Conservation (phyloP, 192 early-diverging fungal genomes). For the Helicostylum pulchrum region DNA sequence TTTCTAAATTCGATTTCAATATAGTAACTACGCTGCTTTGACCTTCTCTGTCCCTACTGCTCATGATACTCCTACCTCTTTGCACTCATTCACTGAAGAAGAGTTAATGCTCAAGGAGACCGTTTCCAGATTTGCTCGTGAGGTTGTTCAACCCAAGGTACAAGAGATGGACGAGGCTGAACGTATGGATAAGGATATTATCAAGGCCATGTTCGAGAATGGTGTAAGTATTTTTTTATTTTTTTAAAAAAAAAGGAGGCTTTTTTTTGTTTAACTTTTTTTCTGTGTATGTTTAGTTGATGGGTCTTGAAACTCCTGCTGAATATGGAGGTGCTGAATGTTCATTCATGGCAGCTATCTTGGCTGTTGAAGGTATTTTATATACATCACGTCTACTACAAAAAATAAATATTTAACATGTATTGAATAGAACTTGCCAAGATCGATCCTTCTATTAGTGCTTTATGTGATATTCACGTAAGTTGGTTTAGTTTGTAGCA, state of each 20-base stretch:
- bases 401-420: background rate
- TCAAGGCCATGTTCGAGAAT: constrained; percentile 84
- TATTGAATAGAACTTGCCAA: constrained; percentile 72
- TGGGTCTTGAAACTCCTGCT: constrained; percentile 86
- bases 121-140: constrained; percentile 76
- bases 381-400: background rate
- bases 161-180: constrained; percentile 90
- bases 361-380: constrained; percentile 72
- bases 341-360: constrained; percentile 75
- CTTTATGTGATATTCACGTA: constrained; percentile 84
- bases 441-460: constrained; percentile 87
- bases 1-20: background rate
- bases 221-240: constrained; percentile 72
- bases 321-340: constrained; percentile 81
- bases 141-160: constrained; percentile 78
- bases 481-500: background rate
- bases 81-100: constrained; percentile 83
- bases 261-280: constrained; percentile 1
- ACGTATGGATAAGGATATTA: constrained; percentile 69
- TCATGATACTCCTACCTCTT: constrained; percentile 49
- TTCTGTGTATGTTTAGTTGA: constrained; percentile 51
- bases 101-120: constrained; percentile 82
- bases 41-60: constrained; percentile 19
- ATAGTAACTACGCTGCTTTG: constrained; percentile 18
- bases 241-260: too few species aligned